phyloP scores from a whole-genome alignment of 2,329 filamentous ascomycete genomes.

The Bimuria novae-zelandiae region DNA sequence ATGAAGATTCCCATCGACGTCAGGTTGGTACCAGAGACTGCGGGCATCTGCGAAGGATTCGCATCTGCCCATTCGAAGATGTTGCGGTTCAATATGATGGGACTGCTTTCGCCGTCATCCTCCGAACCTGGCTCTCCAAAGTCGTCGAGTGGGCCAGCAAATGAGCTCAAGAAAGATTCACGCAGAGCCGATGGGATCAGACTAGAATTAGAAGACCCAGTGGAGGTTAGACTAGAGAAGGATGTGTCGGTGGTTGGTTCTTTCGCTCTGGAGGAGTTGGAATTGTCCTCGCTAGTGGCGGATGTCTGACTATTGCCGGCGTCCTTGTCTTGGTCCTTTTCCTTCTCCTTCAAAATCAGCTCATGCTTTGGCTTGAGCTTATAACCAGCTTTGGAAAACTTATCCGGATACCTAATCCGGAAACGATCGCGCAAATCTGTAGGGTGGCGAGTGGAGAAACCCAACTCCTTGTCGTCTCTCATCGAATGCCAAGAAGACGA shows the following conservation, averaged over 20 bases:
- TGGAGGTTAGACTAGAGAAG: background rate
- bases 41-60: slow-evolving; percentile 26
- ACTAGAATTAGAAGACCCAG: slow-evolving; percentile 9
- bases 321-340: slow-evolving; percentile 24
- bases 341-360: slow-evolving; percentile 23
- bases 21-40: background rate
- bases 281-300: background rate
- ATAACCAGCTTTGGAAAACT: slow-evolving; percentile 57
- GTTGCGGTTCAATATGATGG: slow-evolving; percentile 43
- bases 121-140: slow-evolving; percentile 24
- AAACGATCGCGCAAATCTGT: slow-evolving; percentile 67
- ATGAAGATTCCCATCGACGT: background rate
- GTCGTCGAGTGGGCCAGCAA: slow-evolving; percentile 24
- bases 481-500: slow-evolving; percentile 66
- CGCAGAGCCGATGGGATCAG: slow-evolving; percentile 15
- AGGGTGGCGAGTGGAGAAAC: slow-evolving; percentile 55
- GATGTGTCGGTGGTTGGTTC: background rate
- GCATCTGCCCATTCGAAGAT: slow-evolving; percentile 47
- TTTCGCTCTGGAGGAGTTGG: background rate
- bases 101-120: slow-evolving; percentile 33
- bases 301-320: slow-evolving; percentile 9
- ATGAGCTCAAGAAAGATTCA: slow-evolving; percentile 23
- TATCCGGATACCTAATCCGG: slow-evolving; percentile 62
- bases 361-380: slow-evolving; percentile 44
- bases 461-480: slow-evolving; percentile 58